Evolutionary conservation across 257 asterid species (phyloP).

Genomic region (Handroanthus guayacan): DNA sequence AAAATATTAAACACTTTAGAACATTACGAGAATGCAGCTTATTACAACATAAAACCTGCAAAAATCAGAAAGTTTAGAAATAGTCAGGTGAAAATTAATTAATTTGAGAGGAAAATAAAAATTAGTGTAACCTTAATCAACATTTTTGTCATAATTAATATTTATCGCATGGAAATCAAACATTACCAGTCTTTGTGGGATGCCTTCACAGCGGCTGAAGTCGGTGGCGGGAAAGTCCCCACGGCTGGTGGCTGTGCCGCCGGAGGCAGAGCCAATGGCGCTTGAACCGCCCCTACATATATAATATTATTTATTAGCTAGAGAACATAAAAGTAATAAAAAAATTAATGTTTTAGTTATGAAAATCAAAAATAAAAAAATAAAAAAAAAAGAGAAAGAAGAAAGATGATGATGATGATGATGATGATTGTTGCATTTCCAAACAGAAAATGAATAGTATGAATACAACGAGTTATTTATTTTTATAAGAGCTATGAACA

Average conservation of each 20-base stretch:
- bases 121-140: not conserved
- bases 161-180: too few relatives aligned
- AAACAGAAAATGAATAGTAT: too few relatives aligned
- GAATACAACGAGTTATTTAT: too few relatives aligned
- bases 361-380: too few relatives aligned
- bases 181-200: conserved; percentile 37
- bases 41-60: conserved; percentile 43
- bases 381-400: too few relatives aligned
- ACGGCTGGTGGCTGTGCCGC: too few relatives aligned
- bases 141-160: not conserved
- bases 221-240: not conserved
- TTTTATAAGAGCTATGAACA: too few relatives aligned
- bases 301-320: not conserved
- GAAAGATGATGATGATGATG: too few relatives aligned
- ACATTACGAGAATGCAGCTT: conserved; percentile 39
- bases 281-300: conserved; percentile 44
- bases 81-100: not conserved
- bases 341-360: not conserved
- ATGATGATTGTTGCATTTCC: too few relatives aligned
- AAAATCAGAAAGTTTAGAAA: not conserved
- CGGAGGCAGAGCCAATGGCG: conserved; percentile 26
- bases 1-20: conserved; percentile 22
- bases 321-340: not conserved
- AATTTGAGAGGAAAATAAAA: not conserved
- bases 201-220: conserved; percentile 33